phyloP scores from a whole-genome alignment of 2,329 filamentous ascomycete species.

The Paecilomyces sp. region DNA sequence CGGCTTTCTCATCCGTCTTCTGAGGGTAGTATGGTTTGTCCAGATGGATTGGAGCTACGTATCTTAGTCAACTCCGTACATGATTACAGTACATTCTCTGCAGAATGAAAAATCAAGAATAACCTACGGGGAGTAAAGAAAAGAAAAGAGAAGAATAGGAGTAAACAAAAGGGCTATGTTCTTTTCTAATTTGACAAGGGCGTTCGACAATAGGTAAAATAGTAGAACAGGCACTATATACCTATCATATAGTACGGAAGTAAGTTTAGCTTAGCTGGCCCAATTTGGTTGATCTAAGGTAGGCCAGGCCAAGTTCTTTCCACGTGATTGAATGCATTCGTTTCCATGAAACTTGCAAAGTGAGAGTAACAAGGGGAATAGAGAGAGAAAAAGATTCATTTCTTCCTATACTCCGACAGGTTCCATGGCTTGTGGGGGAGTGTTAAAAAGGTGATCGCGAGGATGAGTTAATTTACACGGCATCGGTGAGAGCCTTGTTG shows the following conservation, averaged over 20 bases:
- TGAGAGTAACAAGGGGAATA: not conserved
- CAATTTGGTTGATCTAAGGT: too few relatives aligned
- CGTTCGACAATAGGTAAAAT: not conserved
- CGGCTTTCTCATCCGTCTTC: too few relatives aligned
- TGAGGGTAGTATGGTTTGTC: too few relatives aligned
- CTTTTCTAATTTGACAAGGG: not conserved
- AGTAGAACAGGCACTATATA: not conserved
- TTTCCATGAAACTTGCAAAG: not conserved
- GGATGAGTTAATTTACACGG: conserved; percentile 64
- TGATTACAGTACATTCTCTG: not conserved
- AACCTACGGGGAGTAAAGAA: not conserved
- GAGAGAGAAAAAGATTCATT: not conserved
- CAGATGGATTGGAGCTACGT: too few relatives aligned
- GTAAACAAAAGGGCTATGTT: not conserved
- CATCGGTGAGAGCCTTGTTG: conserved; percentile 97
- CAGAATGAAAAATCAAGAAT: too few relatives aligned
- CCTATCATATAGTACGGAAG: not conserved
- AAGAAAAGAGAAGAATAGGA: not conserved
- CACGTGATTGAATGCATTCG: not conserved
- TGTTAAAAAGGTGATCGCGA: not conserved
- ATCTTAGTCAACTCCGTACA: not conserved
- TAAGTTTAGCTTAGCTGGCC: too few relatives aligned
- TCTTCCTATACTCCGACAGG: not conserved
- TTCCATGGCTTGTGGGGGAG: not conserved
- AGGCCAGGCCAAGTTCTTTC: not conserved